Percentiles rank a stretch among this genome's conserved stretches.
phyloP scores from a whole-genome alignment of 192 early-diverging fungal species.

The Entomortierella lignicola region DNA sequence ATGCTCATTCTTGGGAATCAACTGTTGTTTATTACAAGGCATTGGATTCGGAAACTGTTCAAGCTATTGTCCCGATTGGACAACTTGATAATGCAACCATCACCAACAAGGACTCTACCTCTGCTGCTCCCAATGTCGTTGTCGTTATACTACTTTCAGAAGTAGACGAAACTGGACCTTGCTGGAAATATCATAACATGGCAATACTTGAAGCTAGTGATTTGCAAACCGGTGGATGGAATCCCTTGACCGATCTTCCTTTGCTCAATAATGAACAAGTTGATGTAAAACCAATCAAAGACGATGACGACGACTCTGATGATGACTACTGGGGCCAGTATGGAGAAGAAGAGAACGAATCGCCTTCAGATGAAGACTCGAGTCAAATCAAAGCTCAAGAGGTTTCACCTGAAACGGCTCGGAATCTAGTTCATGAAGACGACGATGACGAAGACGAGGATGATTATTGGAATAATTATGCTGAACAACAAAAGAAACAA shows the following conservation, averaged over 20 bases:
- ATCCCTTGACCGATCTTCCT: neutral
- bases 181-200: conserved; percentile 47
- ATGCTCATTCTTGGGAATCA: conserved; percentile 16
- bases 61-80: conserved; percentile 44
- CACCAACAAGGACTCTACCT: too few relatives aligned
- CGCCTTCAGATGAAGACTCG: conserved; percentile 4
- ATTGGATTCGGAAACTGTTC: conserved; percentile 33
- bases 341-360: conserved; percentile 19
- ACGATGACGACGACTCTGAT: conserved; percentile 25
- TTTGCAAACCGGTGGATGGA: conserved; percentile 14
- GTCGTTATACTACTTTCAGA: conserved; percentile 2
- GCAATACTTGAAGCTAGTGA: neutral
- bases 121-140: neutral
- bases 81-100: neutral
- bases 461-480: conserved; percentile 50
- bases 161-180: conserved; percentile 2
- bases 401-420: neutral
- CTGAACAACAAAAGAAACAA: conserved; percentile 31
- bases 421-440: conserved; percentile 8
- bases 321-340: conserved; percentile 52
- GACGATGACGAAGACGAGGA: conserved; percentile 45
- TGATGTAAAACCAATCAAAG: neutral
- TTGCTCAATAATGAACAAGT: neutral
- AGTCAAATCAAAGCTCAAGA: neutral
- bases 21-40: conserved; percentile 11